Evolutionary conservation across 768 basidiomycete species (phyloP), one percentile per base, ranked within the genome.

Genomic region (Collybia nuda): DNA sequence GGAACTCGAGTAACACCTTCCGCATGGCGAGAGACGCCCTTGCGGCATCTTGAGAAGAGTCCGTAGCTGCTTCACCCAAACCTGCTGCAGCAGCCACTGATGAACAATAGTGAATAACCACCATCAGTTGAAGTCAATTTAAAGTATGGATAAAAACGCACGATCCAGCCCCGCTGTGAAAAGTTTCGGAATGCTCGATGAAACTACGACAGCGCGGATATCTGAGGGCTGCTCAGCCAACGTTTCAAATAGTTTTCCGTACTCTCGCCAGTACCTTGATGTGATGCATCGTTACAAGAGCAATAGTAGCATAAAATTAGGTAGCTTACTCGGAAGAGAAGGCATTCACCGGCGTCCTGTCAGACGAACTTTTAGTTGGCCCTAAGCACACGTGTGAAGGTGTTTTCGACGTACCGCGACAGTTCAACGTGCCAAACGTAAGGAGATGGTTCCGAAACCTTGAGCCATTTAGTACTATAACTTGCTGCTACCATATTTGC

Each of bases 131-230:
- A 5, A 22, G 1, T 15, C 39, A 2, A 22, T 6, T 6, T 2
- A 40, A 23, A 5, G 12, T 8, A 24, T 6, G 19, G n/a, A 32
- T 37, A 3, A 18, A 58, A 14, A 65, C 75, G 24, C 55, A 90
- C 93, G 62, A 63, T 96, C 93, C 5, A 96, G 66, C 0, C 94
- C 93, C 1, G 90, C 93, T 0, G 87, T 88, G 63, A 93, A 96
- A 3, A 82, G 65, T 63, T 88, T 91, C 0, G 85, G 81, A 2
- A 87, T 61, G 1, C 70, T 72, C 0, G 90, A 92, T 0, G 86
- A 82, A 0, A 96, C 68, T 0, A 96, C 88, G 5, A 90, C 74
- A 2, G 74, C 87, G 15, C 89, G 80, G 1, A 93, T 79, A 24
- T 84, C 80, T 21, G 69, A 60, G 21, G 57, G 51, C 61, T 68